Base-by-base conservation (phyloP, 2,329 filamentous ascomycete genomes). In the Paecilomyces dactylethromorphus region DNA sequence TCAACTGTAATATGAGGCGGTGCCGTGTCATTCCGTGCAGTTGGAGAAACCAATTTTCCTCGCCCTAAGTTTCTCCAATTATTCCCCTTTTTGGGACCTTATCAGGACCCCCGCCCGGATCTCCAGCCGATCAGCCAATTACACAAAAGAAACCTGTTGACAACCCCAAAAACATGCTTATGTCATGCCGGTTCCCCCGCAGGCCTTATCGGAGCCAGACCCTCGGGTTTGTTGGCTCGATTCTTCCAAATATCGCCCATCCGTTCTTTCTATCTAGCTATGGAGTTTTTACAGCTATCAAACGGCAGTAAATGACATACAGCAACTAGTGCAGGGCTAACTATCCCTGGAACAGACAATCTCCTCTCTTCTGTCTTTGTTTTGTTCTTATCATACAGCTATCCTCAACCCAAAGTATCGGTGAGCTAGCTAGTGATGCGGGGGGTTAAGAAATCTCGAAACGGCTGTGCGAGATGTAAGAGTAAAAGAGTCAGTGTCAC, bases 401-500 rank as follows among this genome's bases (percentile, higher is more conserved):
- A 54, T 29, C 53, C 18, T 54, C n/a, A 13, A 7, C 15, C 29
- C 4, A 6, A 15, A 52, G 13, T 29, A n/a, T 26, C 24, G 24
- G 3, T 26, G 21, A 10, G 24, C 21, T 52, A 52, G 8, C 18
- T 52, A 52, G 26, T 29, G 22, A 76, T 76, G 73, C 69, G 73
- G 55, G 67, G 73, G 59, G 74, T 76, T 45, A 76, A 74, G 64
- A 76, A 76, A 58, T 76, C 73, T 55, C 71, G 74, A n/a, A 74
- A 75, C 58, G 74, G 74, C 7, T 76, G 74, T 64, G 70, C 71
- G n/a, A 68, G 73, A 51, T 76, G 74, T 64, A 76, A 76, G 64
- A 74, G 71, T 65, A 75, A 75, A 68, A 67, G 73, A 58, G 73
- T 75, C 13, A 58, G 66, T 24, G 22, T 52, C 21, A 50, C 54